These are phyloP conservation scores for Chlorophyllum brunneum DNA, from an alignment of 768 basidiomycete genomes.

Conservation along the genomic window DNA sequence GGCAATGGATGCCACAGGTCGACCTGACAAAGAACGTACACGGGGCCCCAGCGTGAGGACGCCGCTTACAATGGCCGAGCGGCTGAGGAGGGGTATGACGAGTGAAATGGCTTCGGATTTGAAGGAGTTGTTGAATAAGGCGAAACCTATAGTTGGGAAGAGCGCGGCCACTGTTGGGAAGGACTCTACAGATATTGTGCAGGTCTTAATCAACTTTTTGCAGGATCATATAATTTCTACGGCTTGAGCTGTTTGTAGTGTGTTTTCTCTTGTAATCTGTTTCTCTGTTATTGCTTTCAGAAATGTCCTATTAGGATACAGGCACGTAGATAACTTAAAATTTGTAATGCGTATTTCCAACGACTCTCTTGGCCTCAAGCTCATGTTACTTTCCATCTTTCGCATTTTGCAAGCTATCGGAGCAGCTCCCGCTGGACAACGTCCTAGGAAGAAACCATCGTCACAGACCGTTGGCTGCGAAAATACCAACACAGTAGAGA, in stretches of 20 bases:
- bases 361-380: background rate
- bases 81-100: constrained; percentile 71
- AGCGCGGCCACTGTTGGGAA: constrained; percentile 46
- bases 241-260: constrained; percentile 21
- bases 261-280: constrained; percentile 9
- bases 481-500: background rate
- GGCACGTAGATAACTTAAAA: background rate
- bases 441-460: too few species aligned
- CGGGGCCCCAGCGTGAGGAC: constrained; percentile 37
- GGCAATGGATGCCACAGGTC: constrained; percentile 30
- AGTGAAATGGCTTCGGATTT: constrained; percentile 77
- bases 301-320: constrained; percentile 6
- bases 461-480: too few species aligned
- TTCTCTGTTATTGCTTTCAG: constrained; percentile 12
- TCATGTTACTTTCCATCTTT: background rate
- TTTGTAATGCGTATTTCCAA: constrained; percentile 3
- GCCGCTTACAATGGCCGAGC: constrained; percentile 55
- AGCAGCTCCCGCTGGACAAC: background rate
- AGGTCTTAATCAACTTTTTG: constrained; percentile 60
- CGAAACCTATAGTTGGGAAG: constrained; percentile 61
- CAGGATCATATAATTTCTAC: constrained; percentile 52
- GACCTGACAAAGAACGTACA: constrained; percentile 28
- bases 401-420: background rate
- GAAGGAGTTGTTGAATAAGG: constrained; percentile 59
- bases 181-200: constrained; percentile 50